A percentile compares a stretch with the other conserved stretches of the same genome.
Conservation (phyloP, 148 eudicot species). For the Rhododendron griersonianum region DNA sequence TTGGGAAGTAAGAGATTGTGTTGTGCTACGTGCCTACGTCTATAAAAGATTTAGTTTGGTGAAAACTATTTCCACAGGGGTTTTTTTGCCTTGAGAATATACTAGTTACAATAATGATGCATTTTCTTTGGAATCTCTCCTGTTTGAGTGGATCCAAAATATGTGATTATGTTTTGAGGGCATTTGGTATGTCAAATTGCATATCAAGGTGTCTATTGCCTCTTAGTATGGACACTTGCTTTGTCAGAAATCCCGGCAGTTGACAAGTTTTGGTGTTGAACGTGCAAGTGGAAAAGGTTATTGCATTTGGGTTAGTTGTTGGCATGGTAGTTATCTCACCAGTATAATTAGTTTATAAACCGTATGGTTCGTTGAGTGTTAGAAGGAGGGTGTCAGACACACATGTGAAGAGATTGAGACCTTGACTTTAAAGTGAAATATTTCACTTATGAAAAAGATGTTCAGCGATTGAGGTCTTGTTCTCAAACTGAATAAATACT, state of each 20-base stretch:
- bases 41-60: not conserved
- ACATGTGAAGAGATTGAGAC: not conserved
- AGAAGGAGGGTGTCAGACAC: not conserved
- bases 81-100: not conserved
- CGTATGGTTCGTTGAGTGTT: not conserved
- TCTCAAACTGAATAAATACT: not conserved
- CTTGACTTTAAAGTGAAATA: not conserved
- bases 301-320: not conserved
- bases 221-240: not conserved
- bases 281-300: not conserved
- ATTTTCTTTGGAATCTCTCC: not conserved
- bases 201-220: not conserved
- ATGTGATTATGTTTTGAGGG: not conserved
- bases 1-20: slow-evolving; percentile 1
- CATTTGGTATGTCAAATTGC: not conserved
- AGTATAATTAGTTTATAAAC: not conserved
- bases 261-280: not conserved
- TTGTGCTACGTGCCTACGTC: not conserved
- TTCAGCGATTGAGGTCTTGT: not conserved
- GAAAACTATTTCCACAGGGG: not conserved
- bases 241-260: not conserved
- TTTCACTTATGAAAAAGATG: not conserved
- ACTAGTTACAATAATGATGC: not conserved
- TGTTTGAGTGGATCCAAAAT: not conserved
- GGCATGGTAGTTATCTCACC: not conserved